phyloP scores from a whole-genome alignment of 805 yeast genomes.

The Wickerhamomyces alni region DNA sequence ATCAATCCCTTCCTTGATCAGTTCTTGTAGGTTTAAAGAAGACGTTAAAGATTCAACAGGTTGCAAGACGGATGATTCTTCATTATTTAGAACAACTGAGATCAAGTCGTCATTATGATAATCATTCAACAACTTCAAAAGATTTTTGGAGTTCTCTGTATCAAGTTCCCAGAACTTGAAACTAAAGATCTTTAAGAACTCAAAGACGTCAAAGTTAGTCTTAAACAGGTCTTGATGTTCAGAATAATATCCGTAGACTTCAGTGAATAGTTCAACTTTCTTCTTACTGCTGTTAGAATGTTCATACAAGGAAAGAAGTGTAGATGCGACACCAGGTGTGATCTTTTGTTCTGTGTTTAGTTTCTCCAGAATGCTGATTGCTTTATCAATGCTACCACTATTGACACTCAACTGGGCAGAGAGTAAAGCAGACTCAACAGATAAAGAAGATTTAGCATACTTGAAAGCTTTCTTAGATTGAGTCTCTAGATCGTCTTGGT shows the following conservation, averaged over 20 bases:
- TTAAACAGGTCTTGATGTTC: constrained; percentile 5
- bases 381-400: constrained; percentile 27
- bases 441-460: constrained; percentile 25
- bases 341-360: constrained; percentile 13
- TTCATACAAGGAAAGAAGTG: constrained; percentile 45
- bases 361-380: constrained; percentile 31
- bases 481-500: constrained; percentile 10
- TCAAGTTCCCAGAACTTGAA: constrained; percentile 27
- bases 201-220: constrained; percentile 16
- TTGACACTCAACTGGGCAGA: constrained; percentile 30
- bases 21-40: constrained; percentile 26
- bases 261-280: constrained; percentile 26
- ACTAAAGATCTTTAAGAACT: constrained; percentile 28
- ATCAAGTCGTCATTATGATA: constrained; percentile 21
- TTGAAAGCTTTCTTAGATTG: constrained; percentile 29
- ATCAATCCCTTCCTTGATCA: constrained; percentile 21
- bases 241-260: constrained; percentile 22
- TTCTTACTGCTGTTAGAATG: constrained; percentile 31
- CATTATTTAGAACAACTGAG: constrained; percentile 23
- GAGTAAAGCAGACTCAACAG: constrained; percentile 26
- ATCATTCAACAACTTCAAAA: constrained; percentile 24
- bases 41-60: constrained; percentile 23
- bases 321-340: constrained; percentile 45
- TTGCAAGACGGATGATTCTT: constrained; percentile 15
- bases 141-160: constrained; percentile 4